Base-by-base conservation (phyloP, 208 protist genomes). In the Angomonas deanei region DNA sequence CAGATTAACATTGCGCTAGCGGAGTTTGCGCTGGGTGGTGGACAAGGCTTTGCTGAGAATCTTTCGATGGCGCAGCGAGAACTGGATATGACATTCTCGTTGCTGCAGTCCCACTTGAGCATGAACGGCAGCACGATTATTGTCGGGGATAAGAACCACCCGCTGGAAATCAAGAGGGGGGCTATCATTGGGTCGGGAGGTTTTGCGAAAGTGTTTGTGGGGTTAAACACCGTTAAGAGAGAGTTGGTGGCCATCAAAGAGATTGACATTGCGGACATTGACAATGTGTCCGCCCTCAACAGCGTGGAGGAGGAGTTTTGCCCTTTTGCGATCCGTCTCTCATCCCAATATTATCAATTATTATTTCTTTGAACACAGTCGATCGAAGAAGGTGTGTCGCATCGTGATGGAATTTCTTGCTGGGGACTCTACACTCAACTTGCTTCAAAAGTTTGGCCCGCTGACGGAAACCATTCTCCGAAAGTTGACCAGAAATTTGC, bases 271-370 rank as follows among this genome's bases (percentile, higher is more conserved):
- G 66, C 72, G 11, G 82, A 82, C 38, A 75, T 92, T 19, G 80
- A 85, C 21, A 82, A 95, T 63, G 70, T 84, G n/a, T 50, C 52
- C n/a, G 78, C 78, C 17, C 72, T 92, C 21, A 79, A 81, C 48
- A 73, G 71, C 28, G 83, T 96, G 46, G 76, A 84, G 56, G 71
- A 80, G 30, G 94, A 97, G 73, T 94, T n/a, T 96, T 74, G 86
- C 76, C 10, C 56, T 94, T 19, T 76, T 96, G 10, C 77, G 76
- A 31, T 91, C 76, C n/a, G 61, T 96, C 27, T 78, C 77, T 23
- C 91, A 96, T 64, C 82, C 86, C 1, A 96, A 96, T 73, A 87
- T 96, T 50, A 81, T 96, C 46, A 82, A 73, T 31, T 96, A 96
- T 65, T 66, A 80, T 30, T 83, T 95, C 50, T 92, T 93, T 61